Base-by-base conservation (phyloP, 139 green algal genomes). In the Chlamydomonas sp. region DNA sequence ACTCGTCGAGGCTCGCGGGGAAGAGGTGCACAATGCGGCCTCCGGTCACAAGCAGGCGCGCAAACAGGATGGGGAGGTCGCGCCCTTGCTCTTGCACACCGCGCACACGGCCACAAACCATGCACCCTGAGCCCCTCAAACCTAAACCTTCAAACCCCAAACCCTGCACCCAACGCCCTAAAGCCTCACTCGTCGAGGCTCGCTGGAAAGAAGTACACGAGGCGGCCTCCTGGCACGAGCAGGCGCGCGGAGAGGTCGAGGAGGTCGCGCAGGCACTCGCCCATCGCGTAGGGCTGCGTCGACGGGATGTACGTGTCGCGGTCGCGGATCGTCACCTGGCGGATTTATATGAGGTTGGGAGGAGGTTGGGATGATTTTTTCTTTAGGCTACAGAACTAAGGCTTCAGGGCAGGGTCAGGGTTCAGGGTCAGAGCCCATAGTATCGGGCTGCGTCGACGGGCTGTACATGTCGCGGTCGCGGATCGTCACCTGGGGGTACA, bases 261-360 rank as follows among this genome's bases (percentile, higher is more conserved):
- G 49, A 98, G 75, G 81, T 98, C 94, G 3, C 74, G 58, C 35
- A 97, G 72, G 81, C 92, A 97, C 83, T 98, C 94, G 6, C 75
- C 81, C 26, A 96, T 59, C 28, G 61, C 74, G 81, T 98, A 98
- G 10, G 85, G 77, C 2, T 76, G 81, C 0, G 86, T 98, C n/a
- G 70, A 65, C 33, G 83, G 71, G 34, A 95, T 90, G 81, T 98
- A 83, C 2, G 58, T 85, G n/a, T 64, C 54, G 8, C 54, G 22
- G 54, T 64, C 26, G 22, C 8, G 8, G 26, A 64, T 64, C 54
- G 30, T 6, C 8, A 64, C 6, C 54, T 26, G n/a, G n/a, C n/a
- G n/a, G n/a, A n/a, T n/a, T n/a, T n/a, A n/a, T n/a, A n/a, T n/a
- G n/a, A n/a, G n/a, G n/a, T n/a, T n/a, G n/a, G n/a, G n/a, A n/a